Evolutionary conservation across 306 rosid genomes (phyloP), one percentile per base, ranked within the genome.

Genomic region (Potentilla sterilis): DNA sequence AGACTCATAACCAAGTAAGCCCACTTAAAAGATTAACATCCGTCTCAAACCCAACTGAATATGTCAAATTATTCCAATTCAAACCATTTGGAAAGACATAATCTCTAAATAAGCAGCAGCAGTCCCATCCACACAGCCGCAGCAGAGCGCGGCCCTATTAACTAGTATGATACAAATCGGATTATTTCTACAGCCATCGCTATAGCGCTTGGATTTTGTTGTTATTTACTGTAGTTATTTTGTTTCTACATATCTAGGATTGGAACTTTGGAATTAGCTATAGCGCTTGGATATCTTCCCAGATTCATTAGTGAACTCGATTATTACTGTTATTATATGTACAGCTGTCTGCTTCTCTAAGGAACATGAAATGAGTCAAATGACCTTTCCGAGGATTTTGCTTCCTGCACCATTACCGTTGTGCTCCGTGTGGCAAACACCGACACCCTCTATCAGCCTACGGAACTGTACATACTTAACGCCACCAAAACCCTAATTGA

Each of bases 381-480:
- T 80, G 77, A 46, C 80, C 16, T 28, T 75, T 54, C 80, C 97
- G 85, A 93, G 89, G 91, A 22, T 10, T 76, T 88, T 93, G 98
- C 87, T 88, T 88, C 96, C 94, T 28, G 76, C 40, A 59, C 90
- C 93, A 87, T 80, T 88, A 12, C 2, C 74, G 54, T 79, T 46
- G 3, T 28, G 87, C 85, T 92, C 87, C 83, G 85, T 86, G 73
- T 70, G 73, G 37, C 65, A 73, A 85, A 83, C 97, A 88, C 92
- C 86, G 88, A 91, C 96, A 89, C 88, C 51, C 18, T 70, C 35
- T 83, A 80, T 84, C 47, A 82, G 87, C 89, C 87, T 79, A 57
- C 80, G 89, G 87, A 49, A 69, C 70, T 40, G 84, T 62, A 16
- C 55, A 47, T 41, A 44, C 81, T 76, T 13, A 70, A 76, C 43